These are phyloP conservation scores for Corchorus capsularis DNA, from an alignment of 345 rosid species.

Conservation along the genomic window DNA sequence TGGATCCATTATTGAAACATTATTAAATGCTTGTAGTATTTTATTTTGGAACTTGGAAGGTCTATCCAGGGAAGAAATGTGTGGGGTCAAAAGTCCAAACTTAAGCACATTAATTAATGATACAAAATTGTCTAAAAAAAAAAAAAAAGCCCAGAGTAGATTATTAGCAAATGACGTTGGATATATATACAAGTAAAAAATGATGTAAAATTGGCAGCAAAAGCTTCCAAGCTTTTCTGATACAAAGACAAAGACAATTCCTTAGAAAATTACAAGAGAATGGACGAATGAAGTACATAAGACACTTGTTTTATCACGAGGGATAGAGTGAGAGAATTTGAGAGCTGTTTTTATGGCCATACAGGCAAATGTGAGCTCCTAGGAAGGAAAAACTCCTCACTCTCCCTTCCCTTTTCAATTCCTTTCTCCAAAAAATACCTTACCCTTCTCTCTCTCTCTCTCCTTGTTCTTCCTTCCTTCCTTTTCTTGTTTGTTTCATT, in stretches of 20 bases:
- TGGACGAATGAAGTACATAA: constrained; percentile 43
- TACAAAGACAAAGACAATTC: constrained; percentile 52
- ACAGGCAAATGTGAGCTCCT: constrained; percentile 28
- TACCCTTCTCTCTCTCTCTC: constrained; percentile 12
- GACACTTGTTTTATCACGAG: constrained; percentile 25
- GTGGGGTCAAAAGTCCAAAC: background rate
- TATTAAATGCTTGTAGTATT: background rate
- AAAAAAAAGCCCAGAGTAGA: background rate
- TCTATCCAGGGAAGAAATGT: background rate
- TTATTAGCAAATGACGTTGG: constrained; percentile 25
- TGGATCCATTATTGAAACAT: background rate
- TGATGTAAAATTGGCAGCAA: constrained; percentile 15
- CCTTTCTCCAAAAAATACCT: constrained; percentile 6
- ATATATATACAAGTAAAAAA: background rate
- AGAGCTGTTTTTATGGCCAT: constrained; percentile 24
- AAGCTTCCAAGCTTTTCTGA: constrained; percentile 36
- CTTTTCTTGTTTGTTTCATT: constrained; percentile 7
- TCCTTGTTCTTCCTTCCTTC: constrained; percentile 8
- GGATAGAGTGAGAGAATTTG: constrained; percentile 14
- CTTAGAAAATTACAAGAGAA: constrained; percentile 37
- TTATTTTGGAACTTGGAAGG: background rate
- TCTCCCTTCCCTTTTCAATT: background rate
- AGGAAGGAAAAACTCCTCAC: constrained; percentile 23
- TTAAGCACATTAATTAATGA: background rate
- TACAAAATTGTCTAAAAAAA: background rate